Conservation (phyloP, 2,329 filamentous ascomycete species). For the Penicillium sp. region DNA sequence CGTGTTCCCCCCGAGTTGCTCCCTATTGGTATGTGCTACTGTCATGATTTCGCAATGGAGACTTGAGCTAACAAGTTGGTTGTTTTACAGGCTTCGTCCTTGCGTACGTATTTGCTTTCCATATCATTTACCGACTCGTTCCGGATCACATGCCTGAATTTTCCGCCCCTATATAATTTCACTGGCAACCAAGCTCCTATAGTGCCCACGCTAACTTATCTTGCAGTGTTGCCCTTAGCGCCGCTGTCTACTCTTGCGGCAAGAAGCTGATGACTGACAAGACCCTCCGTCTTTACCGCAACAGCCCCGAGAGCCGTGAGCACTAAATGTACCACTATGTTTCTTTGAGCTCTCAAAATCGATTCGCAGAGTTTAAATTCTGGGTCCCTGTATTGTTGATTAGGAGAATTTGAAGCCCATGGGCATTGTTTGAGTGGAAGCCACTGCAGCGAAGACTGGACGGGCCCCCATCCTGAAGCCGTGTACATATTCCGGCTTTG, state of each 20-base stretch:
- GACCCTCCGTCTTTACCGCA: conserved; percentile 80
- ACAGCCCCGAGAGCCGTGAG: conserved; percentile 50
- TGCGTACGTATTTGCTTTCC: conserved; percentile 55
- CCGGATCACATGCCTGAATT: conserved; percentile 15
- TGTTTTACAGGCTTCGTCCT: conserved; percentile 70
- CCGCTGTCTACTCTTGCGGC: conserved; percentile 74
- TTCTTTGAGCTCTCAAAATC: conserved; percentile 32
- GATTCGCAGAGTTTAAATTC: conserved; percentile 23
- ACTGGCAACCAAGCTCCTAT: conserved; percentile 3
- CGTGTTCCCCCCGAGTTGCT: conserved; percentile 90
- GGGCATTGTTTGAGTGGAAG: conserved; percentile 19
- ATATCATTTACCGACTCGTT: conserved; percentile 9
- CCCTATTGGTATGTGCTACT: conserved; percentile 71
- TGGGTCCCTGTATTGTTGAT: conserved; percentile 31
- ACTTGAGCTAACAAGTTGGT: conserved; percentile 26
- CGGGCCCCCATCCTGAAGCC: conserved; percentile 28
- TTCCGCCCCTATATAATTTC: conserved; percentile 20
- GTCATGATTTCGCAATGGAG: not conserved
- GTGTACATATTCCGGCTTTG: conserved; percentile 40
- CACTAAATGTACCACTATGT: conserved; percentile 39
- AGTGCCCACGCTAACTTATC: conserved; percentile 20
- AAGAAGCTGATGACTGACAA: conserved; percentile 86
- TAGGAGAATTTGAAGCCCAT: conserved; percentile 27
- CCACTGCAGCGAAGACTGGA: conserved; percentile 14
- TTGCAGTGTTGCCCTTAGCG: conserved; percentile 62